phyloP scores from a whole-genome alignment of 176 grass and related monocot species.

The Rhipidocladum racemiflorum region DNA sequence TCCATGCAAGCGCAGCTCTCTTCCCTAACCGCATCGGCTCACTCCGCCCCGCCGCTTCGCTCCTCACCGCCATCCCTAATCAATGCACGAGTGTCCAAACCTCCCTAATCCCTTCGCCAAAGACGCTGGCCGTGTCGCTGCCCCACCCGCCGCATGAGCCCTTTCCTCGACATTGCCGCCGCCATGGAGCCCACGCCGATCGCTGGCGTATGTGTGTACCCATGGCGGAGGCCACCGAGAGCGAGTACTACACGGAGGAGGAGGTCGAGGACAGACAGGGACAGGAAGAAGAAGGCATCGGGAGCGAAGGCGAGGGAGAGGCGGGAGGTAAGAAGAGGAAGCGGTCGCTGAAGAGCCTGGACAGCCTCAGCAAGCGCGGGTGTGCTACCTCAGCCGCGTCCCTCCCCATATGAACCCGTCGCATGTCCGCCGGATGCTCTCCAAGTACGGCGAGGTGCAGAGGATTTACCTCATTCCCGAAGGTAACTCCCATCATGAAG shows the following conservation, averaged over 20 bases:
- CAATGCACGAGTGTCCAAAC: no score
- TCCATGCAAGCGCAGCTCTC: no score
- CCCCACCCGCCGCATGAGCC: no score
- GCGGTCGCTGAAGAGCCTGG: conserved; percentile 21
- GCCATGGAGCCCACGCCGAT: no score
- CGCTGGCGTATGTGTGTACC: not conserved
- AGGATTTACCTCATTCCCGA: conserved; percentile 83
- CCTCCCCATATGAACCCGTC: conserved; percentile 90
- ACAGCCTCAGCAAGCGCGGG: conserved; percentile 48
- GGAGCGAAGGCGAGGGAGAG: conserved; percentile 22
- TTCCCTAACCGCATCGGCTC: no score
- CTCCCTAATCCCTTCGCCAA: no score
- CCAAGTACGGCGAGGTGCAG: conserved; percentile 76
- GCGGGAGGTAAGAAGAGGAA: conserved; percentile 30
- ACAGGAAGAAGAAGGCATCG: not conserved
- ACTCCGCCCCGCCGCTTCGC: no score
- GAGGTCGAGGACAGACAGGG: conserved; percentile 8
- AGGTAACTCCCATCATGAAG: conserved; percentile 40
- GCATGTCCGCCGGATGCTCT: conserved; percentile 82
- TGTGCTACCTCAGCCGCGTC: conserved; percentile 90
- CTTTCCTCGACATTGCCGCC: no score
- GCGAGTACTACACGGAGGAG: conserved; percentile 18
- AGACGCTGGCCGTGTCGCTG: no score
- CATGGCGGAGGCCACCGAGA: conserved; percentile 32
- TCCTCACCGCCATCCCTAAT: no score